These are phyloP conservation scores for Wallacemonas sp. DNA, from an alignment of 208 protist species.

Conservation along the genomic window DNA sequence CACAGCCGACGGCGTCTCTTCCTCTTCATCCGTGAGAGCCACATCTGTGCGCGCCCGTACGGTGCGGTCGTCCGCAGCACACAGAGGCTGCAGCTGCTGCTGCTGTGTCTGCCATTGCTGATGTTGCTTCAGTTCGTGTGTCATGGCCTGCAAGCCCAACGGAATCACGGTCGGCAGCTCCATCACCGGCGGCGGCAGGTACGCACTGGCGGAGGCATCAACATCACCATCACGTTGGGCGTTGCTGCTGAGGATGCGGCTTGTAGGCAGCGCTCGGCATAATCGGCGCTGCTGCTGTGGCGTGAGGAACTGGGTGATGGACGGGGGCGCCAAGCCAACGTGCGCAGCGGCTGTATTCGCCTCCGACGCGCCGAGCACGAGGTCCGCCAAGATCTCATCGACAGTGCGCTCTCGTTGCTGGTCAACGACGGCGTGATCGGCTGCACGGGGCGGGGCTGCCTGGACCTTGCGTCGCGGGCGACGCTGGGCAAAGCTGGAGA, in stretches of 20 bases:
- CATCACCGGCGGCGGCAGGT: neutral
- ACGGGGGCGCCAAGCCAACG: neutral
- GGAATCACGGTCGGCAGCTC: constrained; percentile 39
- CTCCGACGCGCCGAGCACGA: too few relatives aligned
- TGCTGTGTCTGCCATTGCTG: constrained; percentile 21
- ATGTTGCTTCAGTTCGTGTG: constrained; percentile 13
- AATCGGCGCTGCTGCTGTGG: constrained; percentile 17
- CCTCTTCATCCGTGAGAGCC: neutral
- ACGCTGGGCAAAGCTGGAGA: constrained; percentile 49
- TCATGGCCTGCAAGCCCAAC: constrained; percentile 36
- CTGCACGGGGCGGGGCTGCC: too few relatives aligned
- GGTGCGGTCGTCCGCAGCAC: neutral
- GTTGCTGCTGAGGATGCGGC: too few relatives aligned
- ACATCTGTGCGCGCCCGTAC: too few relatives aligned
- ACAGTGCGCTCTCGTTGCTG: neutral
- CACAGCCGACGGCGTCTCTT: neutral
- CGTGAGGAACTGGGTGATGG: constrained; percentile 5
- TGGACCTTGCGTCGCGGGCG: too few relatives aligned
- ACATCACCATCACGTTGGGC: neutral
- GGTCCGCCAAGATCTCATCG: neutral
- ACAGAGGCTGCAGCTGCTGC: neutral
- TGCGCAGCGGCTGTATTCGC: too few relatives aligned
- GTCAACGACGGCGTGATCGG: too few relatives aligned
- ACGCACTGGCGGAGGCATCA: neutral
- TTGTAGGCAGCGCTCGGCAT: neutral